Percentiles rank a stretch among this genome's conserved stretches.
phyloP scores from a whole-genome alignment of 192 early-diverging fungal species.

The Coemansia sp. region DNA sequence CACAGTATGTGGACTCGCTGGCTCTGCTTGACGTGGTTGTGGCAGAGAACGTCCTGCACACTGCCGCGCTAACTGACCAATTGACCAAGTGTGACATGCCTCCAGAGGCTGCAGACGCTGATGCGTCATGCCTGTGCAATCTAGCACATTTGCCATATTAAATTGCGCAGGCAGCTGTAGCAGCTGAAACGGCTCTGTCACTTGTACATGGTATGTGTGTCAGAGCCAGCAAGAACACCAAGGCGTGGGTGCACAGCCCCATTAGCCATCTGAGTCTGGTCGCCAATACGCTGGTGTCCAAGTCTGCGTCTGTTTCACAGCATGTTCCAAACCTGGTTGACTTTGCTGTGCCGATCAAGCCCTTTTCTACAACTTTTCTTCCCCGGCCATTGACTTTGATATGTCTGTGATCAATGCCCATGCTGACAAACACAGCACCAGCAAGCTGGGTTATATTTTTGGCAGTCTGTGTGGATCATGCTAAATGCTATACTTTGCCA shows the following conservation, averaged over 20 bases:
- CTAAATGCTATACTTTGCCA: neutral
- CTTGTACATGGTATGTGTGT: constrained; percentile 19
- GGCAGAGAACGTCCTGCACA: constrained; percentile 16
- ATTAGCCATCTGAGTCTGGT: constrained; percentile 14
- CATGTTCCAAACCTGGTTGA: constrained; percentile 34
- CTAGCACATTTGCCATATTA: constrained; percentile 8
- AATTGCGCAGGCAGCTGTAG: constrained; percentile 2
- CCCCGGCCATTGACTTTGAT: constrained; percentile 44
- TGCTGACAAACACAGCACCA: constrained; percentile 25
- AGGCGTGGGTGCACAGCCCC: constrained; percentile 7
- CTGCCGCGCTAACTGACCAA: neutral
- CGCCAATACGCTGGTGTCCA: constrained; percentile 7
- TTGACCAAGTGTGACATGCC: neutral
- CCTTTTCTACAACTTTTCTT: constrained; percentile 53
- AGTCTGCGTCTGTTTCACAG: neutral
- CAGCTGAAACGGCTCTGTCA: constrained; percentile 8
- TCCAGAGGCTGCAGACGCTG: neutral
- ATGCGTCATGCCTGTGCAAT: constrained; percentile 17
- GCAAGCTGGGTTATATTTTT: constrained; percentile 39
- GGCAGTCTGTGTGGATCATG: constrained; percentile 41
- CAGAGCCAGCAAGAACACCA: neutral
- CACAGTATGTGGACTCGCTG: constrained; percentile 22
- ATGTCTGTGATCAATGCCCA: constrained; percentile 19
- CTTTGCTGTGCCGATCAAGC: constrained; percentile 36
- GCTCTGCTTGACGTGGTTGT: constrained; percentile 35